Evolutionary conservation across 2,329 filamentous ascomycete species (phyloP).

Genomic region (Aureobasidium zeae): DNA sequence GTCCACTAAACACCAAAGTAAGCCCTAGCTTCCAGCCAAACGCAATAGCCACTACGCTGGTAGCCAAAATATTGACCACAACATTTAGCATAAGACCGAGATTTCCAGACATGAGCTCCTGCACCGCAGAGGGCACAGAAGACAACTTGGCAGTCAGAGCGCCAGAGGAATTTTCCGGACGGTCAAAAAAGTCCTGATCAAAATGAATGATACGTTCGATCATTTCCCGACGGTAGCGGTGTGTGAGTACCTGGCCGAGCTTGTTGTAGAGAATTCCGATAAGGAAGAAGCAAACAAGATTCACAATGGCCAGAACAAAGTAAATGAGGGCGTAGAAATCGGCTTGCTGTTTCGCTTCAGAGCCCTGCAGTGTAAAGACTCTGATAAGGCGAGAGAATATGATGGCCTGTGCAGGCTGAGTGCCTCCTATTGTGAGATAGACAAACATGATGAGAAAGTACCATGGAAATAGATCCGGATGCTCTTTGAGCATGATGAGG

Average conservation of each 20-base stretch:
- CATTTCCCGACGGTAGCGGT: conserved; percentile 24
- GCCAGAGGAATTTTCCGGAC: conserved; percentile 37
- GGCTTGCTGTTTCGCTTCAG: conserved; percentile 32
- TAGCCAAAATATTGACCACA: conserved; percentile 26
- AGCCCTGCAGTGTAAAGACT: conserved; percentile 38
- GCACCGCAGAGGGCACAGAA: conserved; percentile 38
- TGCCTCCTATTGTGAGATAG: conserved; percentile 27
- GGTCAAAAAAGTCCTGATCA: conserved; percentile 36
- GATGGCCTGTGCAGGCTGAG: conserved; percentile 41
- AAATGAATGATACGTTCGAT: conserved; percentile 36
- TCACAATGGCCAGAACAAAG: conserved; percentile 44
- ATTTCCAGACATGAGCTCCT: conserved; percentile 38
- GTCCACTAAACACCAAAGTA: conserved; percentile 27
- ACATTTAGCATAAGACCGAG: conserved; percentile 44
- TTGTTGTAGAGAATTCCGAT: conserved; percentile 39
- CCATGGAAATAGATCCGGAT: conserved; percentile 30
- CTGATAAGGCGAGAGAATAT: conserved; percentile 42
- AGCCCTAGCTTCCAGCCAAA: conserved; percentile 32
- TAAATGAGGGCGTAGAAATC: conserved; percentile 50
- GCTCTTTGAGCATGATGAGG: conserved; percentile 30
- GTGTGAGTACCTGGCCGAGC: not conserved
- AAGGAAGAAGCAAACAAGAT: conserved; percentile 36
- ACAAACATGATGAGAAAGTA: conserved; percentile 26
- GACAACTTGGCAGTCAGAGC: conserved; percentile 35
- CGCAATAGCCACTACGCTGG: conserved; percentile 26